Evolutionary conservation across 192 early-diverging fungal species (phyloP).

Genomic region (Lobosporangium transversale): DNA sequence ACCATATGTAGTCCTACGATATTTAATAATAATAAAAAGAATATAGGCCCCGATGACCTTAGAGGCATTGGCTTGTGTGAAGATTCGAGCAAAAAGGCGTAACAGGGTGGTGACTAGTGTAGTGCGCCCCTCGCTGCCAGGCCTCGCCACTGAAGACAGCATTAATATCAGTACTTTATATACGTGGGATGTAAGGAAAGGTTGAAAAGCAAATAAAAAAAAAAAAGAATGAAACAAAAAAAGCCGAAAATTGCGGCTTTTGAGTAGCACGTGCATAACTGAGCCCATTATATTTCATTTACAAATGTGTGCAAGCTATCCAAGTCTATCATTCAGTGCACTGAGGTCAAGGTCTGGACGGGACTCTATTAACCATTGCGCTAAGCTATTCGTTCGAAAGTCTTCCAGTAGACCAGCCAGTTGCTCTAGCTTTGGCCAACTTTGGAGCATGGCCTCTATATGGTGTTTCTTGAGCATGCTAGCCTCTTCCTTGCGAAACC

Average conservation of each 20-base stretch:
- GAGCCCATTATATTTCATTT: too few relatives aligned
- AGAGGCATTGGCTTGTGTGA: conserved; percentile 10
- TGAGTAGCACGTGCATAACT: too few relatives aligned
- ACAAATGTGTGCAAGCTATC: neutral
- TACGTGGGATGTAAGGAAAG: neutral
- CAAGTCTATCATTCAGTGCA: neutral
- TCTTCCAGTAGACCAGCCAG: conserved; percentile 2
- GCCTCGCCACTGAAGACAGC: neutral
- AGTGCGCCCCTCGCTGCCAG: neutral
- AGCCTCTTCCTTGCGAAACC: conserved; percentile 7
- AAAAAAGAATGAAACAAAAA: neutral
- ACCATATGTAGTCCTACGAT: conserved; percentile 7
- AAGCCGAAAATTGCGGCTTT: too few relatives aligned
- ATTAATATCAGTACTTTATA: neutral
- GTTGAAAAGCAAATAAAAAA: neutral
- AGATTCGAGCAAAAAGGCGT: neutral
- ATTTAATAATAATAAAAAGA: conserved; percentile 24
- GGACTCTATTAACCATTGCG: neutral
- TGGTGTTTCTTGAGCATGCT: neutral
- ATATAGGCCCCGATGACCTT: conserved; percentile 13
- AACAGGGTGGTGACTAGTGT: neutral
- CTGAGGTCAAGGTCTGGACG: conserved; percentile 4
- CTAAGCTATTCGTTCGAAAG: neutral
- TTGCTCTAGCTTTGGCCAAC: conserved; percentile 11
- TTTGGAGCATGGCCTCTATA: conserved; percentile 5